Base-by-base conservation (phyloP, 192 early-diverging fungal genomes). In the Geranomyces variabilis region DNA sequence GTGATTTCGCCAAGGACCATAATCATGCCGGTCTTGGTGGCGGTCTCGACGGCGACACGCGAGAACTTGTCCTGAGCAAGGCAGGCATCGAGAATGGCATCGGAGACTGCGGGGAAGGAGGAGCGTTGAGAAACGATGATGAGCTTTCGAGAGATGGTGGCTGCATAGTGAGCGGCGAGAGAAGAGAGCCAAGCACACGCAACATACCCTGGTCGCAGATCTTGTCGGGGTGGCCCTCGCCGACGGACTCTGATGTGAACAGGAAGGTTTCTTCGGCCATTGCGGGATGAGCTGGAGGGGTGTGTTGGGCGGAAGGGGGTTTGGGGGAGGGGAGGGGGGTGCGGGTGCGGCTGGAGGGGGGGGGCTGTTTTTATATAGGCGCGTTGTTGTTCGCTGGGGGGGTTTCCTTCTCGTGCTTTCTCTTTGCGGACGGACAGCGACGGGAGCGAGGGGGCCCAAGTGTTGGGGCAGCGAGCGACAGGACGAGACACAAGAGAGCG, bases 1-100 rank as follows among this genome's bases (percentile, higher is more conserved):
- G 95, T 95, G 87, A 99, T 99, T 86, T 99, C 97, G 81, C 97
- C 97, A 80, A 99, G 94, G 36, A 99, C 97, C 94, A 99, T 97
- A 85, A 99, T 90, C 93, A 99, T 95, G 79, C 97, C 97, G 74
- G 97, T 99, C 91, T 99, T 99, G 86, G 96, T 90, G 63, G 97
- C 97, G 56, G 97, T 99, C 86, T 99, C 97, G 81, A 95, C 97
- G 68, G 97, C 97, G 79, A 99, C 97, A 88, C 96, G 95, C 84
- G 97, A 99, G 81, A 94, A 88, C 62, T 90, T 90, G 80, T 99
- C 97, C 80, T 92, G 89, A 74, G 84, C 89, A 65, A 99, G 86
- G 86, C 86, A 88, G 49, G 95, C 96, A 83, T 98, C 96, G 70
- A 98, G 84, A 79, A 98, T 98, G 73, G 96, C 96, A 79, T 98